A percentile compares a stretch with the other conserved stretches of the same genome.
These are phyloP conservation scores for Clarireedia paspali DNA, from an alignment of 2,329 filamentous ascomycete species.

Conservation along the genomic window DNA sequence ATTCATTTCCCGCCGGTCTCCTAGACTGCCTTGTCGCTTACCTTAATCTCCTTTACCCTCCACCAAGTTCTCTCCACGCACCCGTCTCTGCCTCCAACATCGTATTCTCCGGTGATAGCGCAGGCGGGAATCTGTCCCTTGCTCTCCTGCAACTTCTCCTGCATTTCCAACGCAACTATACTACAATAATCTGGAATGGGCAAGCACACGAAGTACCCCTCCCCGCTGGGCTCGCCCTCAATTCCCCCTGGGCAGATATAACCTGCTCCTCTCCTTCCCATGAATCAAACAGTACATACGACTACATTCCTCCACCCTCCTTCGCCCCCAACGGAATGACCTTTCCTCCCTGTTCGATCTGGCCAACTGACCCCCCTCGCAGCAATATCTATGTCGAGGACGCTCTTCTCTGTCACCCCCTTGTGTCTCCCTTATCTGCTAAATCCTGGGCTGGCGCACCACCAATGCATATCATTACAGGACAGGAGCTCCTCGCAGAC, in stretches of 20 bases:
- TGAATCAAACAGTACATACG: neutral
- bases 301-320: neutral
- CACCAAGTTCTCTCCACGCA: slow-evolving; percentile 56
- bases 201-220: slow-evolving; percentile 46
- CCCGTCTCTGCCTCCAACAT: slow-evolving; percentile 58
- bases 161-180: slow-evolving; percentile 43
- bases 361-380: neutral
- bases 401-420: neutral
- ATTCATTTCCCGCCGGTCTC: slow-evolving; percentile 66
- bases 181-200: slow-evolving; percentile 60
- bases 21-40: slow-evolving; percentile 68
- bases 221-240: slow-evolving; percentile 55
- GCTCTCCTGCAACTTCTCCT: slow-evolving; percentile 62
- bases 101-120: slow-evolving; percentile 64
- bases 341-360: neutral
- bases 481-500: slow-evolving; percentile 55
- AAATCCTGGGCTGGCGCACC: neutral
- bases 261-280: slow-evolving; percentile 28
- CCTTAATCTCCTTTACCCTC: slow-evolving; percentile 58
- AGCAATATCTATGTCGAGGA: neutral
- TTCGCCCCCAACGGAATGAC: slow-evolving; percentile 22
- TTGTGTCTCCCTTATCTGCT: neutral
- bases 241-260: slow-evolving; percentile 66
- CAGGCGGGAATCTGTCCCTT: slow-evolving; percentile 64
- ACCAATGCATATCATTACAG: slow-evolving; percentile 28